Base-by-base conservation (phyloP, 495 filamentous ascomycete species). In the Letharia columbiana region DNA sequence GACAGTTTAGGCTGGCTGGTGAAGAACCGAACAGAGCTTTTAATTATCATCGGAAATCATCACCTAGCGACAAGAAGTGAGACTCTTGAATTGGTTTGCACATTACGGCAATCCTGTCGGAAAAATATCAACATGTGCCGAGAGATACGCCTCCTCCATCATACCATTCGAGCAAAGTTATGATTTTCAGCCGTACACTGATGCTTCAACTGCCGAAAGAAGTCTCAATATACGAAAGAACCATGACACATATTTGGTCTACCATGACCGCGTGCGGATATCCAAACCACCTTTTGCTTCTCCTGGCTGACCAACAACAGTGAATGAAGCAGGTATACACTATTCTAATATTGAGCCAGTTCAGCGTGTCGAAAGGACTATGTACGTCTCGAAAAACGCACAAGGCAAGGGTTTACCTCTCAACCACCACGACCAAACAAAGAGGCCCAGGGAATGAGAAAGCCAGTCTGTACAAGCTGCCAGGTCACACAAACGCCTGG, bases 401-500 rank as follows among this genome's bases (percentile, higher is more conserved):
- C 13, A 7, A 15, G 33, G 63, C 18, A 39, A 23, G 39, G 10
- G 31, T 18, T 17, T 49, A 37, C 33, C 63, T 45, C 50, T 64
- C 28, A 15, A 33, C 15, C 20, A 60, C 41, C 54, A 11, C 12
- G 39, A 37, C 28, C 9, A 11, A 56, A 28, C 11, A 65, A 39
- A 40, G 17, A 52, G 18, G 10, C 35, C 35, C 11, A 11, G 41
- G n/a, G 33, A 49, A 33, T 11, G 23, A 18, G n/a, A 59, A 33
- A 7, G 39, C 52, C 58, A 65, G n/a, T 31, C 41, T 65, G 63
- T 65, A 65, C 54, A 65, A 60, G 54, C 45, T 65, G 42, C 37
- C 47, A 65, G 10, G 33, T 12, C 52, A 44, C 56, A 33, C 41
- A 40, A 65, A 65, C 63, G 40, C 54, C 56, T 58, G 31, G 13